Conservation (phyloP, 1,139 yeast genomes). For the Yamadazyma jaroonii region DNA sequence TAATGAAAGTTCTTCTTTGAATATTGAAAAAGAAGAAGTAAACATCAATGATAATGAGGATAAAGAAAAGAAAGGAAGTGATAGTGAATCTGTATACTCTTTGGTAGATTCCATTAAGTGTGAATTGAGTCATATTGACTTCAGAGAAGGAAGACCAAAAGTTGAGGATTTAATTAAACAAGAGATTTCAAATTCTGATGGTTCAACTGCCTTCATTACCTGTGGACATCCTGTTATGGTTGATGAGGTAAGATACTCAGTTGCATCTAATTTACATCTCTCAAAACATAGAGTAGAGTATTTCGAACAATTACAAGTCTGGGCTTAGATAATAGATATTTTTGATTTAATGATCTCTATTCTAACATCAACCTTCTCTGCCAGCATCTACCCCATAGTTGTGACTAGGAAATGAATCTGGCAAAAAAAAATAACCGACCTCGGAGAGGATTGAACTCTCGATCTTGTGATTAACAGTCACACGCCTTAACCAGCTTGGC, state of each 20-base stretch:
- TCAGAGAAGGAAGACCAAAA: slow-evolving; percentile 30
- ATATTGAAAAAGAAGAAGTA: slow-evolving; percentile 13
- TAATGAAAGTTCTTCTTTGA: slow-evolving; percentile 9
- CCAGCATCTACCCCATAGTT: too few relatives aligned
- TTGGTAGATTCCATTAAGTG: slow-evolving; percentile 11
- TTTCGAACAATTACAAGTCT: slow-evolving; percentile 28
- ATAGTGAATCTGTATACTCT: slow-evolving; percentile 5
- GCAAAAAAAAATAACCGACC: slow-evolving; percentile 22
- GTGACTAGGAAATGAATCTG: too few relatives aligned
- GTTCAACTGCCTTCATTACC: slow-evolving; percentile 31
- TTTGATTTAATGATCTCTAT: neutral
- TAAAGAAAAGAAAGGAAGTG: slow-evolving; percentile 3
- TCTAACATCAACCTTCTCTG: too few relatives aligned
- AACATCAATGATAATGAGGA: slow-evolving; percentile 10
- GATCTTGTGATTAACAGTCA: slow-evolving; percentile 39
- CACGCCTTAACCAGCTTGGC: slow-evolving; percentile 43
- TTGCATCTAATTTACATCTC: slow-evolving; percentile 19
- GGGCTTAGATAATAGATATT: slow-evolving; percentile 18
- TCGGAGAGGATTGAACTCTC: slow-evolving; percentile 37
- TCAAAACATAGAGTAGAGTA: slow-evolving; percentile 23
- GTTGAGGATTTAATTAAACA: slow-evolving; percentile 20
- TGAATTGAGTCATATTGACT: slow-evolving; percentile 22
- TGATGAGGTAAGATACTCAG: slow-evolving; percentile 26
- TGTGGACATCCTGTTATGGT: slow-evolving; percentile 41
- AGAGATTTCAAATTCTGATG: slow-evolving; percentile 23